Evolutionary conservation across 108 stramenopile species (phyloP), one percentile per base, ranked within the genome.

Genomic region (Aurantiochytrium sp.): DNA sequence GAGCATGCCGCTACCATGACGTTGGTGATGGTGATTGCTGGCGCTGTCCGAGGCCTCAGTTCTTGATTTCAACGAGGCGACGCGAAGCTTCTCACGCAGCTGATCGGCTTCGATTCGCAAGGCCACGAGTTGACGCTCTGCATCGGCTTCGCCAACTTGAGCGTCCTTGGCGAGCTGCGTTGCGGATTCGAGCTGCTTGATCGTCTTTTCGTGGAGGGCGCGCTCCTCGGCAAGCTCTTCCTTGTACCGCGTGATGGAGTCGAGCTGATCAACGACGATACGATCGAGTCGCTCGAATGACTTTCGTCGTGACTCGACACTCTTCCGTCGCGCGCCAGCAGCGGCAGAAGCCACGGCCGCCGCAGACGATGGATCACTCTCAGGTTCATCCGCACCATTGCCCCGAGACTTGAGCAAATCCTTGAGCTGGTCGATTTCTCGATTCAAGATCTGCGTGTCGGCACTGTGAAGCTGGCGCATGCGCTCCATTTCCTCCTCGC

Each of bases 81-180:
- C 64, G 25, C 42, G 64, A 53, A 83, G 49, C 51, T 53, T 47
- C 23, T 83, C 49, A 43, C 23, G 19, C 12, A 83, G 76, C 51
- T 83, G 76, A 6, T 83, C 76, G 6, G 19, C 25, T 45, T 83
- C 76, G 51, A 53, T 12, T 12, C 76, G 76, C 10, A 83, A 23
- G 19, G 51, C 25, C 18, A 53, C 76, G 25, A 83, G n/a, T 45
- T 83, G 76, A 23, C 76, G 76, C 76, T 83, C 76, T 6, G 76
- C 76, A 4, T 83, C 76, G 6, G 76, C 76, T 35, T 83, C 76
- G 25, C 76, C 76, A 12, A 83, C 12, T 45, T 83, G 76, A 23
- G 76, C 76, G 51, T 83, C 76, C 76, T 83, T 83, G 45, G 76
- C 76, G 51, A 83, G 76, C 76, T 83, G 76, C 12, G 76, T 83